These are phyloP conservation scores for Delonix regia DNA, from an alignment of 306 rosid species.

Conservation along the genomic window DNA sequence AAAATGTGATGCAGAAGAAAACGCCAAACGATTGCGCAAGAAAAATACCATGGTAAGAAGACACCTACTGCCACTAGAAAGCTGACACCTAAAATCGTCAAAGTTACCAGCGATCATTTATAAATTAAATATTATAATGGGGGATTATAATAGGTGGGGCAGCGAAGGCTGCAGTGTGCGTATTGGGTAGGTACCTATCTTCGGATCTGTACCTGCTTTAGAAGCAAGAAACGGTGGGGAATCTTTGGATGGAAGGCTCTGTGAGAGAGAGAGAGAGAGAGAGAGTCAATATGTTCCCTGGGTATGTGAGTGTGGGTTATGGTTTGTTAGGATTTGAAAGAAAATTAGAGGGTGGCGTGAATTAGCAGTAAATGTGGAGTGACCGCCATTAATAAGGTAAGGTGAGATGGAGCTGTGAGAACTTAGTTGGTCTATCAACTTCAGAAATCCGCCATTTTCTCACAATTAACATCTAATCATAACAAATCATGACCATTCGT, in stretches of 20 bases:
- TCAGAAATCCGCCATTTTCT: constrained; percentile 31
- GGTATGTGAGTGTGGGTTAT: background rate
- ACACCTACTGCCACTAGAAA: constrained; percentile 40
- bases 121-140: background rate
- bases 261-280: constrained; percentile 28
- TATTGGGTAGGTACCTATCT: constrained; percentile 24
- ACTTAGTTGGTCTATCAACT: constrained; percentile 49
- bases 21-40: constrained; percentile 11
- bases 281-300: background rate
- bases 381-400: constrained; percentile 31
- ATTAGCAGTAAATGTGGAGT: constrained; percentile 35
- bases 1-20: constrained; percentile 17
- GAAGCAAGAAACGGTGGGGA: constrained; percentile 45
- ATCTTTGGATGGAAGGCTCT: constrained; percentile 45
- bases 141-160: background rate
- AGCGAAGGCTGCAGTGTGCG: constrained; percentile 20
- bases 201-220: constrained; percentile 46
- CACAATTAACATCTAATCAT: constrained; percentile 30
- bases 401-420: constrained; percentile 42
- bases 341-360: constrained; percentile 38
- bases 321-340: constrained; percentile 11
- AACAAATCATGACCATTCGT: background rate
- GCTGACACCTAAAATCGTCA: constrained; percentile 41
- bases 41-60: constrained; percentile 10
- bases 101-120: constrained; percentile 7